Base-by-base conservation (phyloP, 371 early-diverging fungal genomes). In the Circinella umbellata region DNA sequence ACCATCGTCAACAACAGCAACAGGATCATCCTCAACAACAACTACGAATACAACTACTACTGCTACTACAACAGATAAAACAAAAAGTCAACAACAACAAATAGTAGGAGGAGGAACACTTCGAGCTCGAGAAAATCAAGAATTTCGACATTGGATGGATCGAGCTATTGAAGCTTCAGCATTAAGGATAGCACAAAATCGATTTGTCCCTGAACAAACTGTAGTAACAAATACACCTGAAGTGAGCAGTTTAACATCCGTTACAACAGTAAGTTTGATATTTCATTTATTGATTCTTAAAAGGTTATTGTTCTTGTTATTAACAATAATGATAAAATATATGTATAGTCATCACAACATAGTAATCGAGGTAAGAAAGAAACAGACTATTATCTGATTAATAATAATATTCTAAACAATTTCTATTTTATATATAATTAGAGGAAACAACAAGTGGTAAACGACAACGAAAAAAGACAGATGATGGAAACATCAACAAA, bases 91-190 rank as follows among this genome's bases (percentile, higher is more conserved):
- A 53, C 60, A 67, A 53, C 60, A 67, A 27, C 27, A 27, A 27
- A 27, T 27, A 27, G 27, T 27, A 27, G 27, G 27, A 47, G 63
- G 73, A 2, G 64, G 73, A 2, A 67, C 73, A 27, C 63, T 82
- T 13, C 71, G 82, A 13, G 81, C 80, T 57, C 84, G 81, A n/a
- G 84, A 83, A 53, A 78, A 75, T 17, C 75, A 81, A 64, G 77
- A 75, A 15, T 80, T 81, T 66, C 67, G 81, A 65, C 75, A 74
- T 39, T 79, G 75, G 73, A 81, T 83, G 76, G 84, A 83, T 55
- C 72, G 81, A 66, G 78, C 84, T 1, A 83, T 83, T 67, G 84
- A 83, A n/a, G 69, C 75, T 39, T 76, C 81, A 38, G 78, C 81
- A 0, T 35, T 74, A 9, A 69, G 76, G 38, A 73, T 81, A 4